These are phyloP conservation scores for Malbranchea zuffiana DNA, from an alignment of 2,329 filamentous ascomycete genomes.

Conservation along the genomic window DNA sequence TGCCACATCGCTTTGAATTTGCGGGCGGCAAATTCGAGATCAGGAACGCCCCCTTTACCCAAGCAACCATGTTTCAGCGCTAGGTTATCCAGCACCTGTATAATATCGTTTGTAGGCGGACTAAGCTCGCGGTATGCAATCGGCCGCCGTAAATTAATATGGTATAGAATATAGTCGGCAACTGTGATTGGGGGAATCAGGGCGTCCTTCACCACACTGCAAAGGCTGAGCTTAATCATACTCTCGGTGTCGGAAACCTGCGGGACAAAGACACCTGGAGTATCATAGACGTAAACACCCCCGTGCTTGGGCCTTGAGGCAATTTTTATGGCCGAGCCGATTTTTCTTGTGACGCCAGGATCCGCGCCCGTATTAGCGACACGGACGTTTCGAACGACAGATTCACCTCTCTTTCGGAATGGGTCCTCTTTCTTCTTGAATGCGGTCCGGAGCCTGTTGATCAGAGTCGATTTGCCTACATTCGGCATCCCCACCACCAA, in stretches of 20 bases:
- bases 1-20: slow-evolving; percentile 78
- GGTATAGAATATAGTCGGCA: slow-evolving; percentile 82
- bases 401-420: slow-evolving; percentile 15
- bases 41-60: slow-evolving; percentile 58
- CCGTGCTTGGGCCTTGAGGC: slow-evolving; percentile 45
- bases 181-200: slow-evolving; percentile 67
- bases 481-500: slow-evolving; percentile 97
- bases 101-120: slow-evolving; percentile 73
- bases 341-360: slow-evolving; percentile 79
- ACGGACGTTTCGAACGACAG: slow-evolving; percentile 45
- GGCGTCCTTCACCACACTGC: slow-evolving; percentile 81
- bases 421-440: neutral
- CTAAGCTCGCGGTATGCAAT: slow-evolving; percentile 52
- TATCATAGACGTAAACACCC: slow-evolving; percentile 74
- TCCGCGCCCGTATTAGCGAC: slow-evolving; percentile 74
- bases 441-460: slow-evolving; percentile 64
- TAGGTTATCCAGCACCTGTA: slow-evolving; percentile 57
- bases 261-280: slow-evolving; percentile 88
- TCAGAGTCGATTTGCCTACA: slow-evolving; percentile 87
- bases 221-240: slow-evolving; percentile 92
- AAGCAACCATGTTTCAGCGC: slow-evolving; percentile 67
- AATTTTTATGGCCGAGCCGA: slow-evolving; percentile 74
- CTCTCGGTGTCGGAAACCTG: slow-evolving; percentile 73
- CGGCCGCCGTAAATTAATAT: slow-evolving; percentile 60
- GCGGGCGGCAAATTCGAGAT: slow-evolving; percentile 61